phyloP scores from a whole-genome alignment of 257 asterid species.

The Solanum medicagineum region DNA sequence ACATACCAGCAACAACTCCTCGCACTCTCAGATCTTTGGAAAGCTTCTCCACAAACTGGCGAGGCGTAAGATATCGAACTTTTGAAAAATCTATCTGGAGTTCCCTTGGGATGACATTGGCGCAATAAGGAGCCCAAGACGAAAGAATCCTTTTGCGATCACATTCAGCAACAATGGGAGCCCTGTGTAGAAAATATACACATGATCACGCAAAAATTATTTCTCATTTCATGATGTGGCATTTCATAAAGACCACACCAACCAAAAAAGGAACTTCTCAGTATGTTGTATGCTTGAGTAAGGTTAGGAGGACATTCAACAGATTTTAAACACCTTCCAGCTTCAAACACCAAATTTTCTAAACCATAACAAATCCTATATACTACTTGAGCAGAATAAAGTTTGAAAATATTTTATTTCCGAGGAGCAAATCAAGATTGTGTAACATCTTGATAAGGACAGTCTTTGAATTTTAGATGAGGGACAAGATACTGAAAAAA shows the following conservation, averaged over 20 bases:
- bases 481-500: not conserved
- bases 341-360: not conserved
- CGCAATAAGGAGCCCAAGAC: slow-evolving; percentile 71
- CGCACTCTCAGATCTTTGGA: slow-evolving; percentile 65
- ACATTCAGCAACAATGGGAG: slow-evolving; percentile 80
- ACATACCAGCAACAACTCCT: slow-evolving; percentile 90
- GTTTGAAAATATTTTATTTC: not conserved
- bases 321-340: not conserved
- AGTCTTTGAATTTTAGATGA: not conserved
- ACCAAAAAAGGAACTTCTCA: not conserved
- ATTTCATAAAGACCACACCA: not conserved
- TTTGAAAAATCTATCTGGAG: slow-evolving; percentile 62
- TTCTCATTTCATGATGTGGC: not conserved
- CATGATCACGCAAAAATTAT: not conserved
- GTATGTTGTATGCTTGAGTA: not conserved
- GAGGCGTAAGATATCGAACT: slow-evolving; percentile 71
- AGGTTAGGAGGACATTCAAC: not conserved
- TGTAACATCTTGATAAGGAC: not conserved
- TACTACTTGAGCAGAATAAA: not conserved
- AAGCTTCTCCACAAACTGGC: slow-evolving; percentile 73
- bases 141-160: slow-evolving; percentile 82
- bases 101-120: slow-evolving; percentile 52
- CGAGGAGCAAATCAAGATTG: not conserved
- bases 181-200: slow-evolving; percentile 29
- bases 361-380: not conserved